These are phyloP conservation scores for Cercospora zeae-maydis DNA, from an alignment of 2,329 filamentous ascomycete genomes.

Conservation along the genomic window DNA sequence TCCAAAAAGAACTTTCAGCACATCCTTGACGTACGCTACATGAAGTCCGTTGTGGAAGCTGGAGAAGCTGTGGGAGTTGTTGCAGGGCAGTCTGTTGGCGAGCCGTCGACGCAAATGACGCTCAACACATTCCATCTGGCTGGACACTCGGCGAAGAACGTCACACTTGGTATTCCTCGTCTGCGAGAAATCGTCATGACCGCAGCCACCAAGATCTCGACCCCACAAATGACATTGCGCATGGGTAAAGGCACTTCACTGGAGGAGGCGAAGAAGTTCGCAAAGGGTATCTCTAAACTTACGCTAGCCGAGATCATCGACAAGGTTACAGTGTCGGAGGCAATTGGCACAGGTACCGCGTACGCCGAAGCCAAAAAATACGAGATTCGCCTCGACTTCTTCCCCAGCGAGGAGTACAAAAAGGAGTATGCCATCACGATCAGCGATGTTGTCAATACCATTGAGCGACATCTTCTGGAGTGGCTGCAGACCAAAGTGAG, in stretches of 20 bases:
- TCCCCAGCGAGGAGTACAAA: constrained; percentile 77
- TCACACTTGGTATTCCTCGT: constrained; percentile 95
- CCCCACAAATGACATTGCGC: constrained; percentile 82
- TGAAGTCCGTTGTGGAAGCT: constrained; percentile 86
- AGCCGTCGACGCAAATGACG: constrained; percentile 98
- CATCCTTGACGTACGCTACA: constrained; percentile 86
- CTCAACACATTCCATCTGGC: constrained; percentile 99
- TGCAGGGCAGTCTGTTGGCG: constrained; percentile 92
- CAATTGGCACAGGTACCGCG: constrained; percentile 66
- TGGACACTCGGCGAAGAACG: constrained; percentile 96
- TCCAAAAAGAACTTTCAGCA: constrained; percentile 73
- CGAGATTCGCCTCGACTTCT: constrained; percentile 76
- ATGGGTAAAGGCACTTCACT: constrained; percentile 68
- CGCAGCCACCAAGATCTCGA: constrained; percentile 81
- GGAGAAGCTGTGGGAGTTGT: constrained; percentile 97
- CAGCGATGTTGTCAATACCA: constrained; percentile 69
- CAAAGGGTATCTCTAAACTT: constrained; percentile 86
- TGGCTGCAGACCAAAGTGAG: constrained; percentile 66
- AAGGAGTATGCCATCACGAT: constrained; percentile 79
- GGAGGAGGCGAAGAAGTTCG: constrained; percentile 71
- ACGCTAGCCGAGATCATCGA: constrained; percentile 82
- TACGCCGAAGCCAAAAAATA: constrained; percentile 77
- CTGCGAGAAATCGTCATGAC: constrained; percentile 98
- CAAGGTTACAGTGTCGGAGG: constrained; percentile 74
- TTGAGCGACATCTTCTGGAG: constrained; percentile 78